Base-by-base conservation (phyloP, 2,329 filamentous ascomycete genomes). In the Ophiostoma triangulosporum region DNA sequence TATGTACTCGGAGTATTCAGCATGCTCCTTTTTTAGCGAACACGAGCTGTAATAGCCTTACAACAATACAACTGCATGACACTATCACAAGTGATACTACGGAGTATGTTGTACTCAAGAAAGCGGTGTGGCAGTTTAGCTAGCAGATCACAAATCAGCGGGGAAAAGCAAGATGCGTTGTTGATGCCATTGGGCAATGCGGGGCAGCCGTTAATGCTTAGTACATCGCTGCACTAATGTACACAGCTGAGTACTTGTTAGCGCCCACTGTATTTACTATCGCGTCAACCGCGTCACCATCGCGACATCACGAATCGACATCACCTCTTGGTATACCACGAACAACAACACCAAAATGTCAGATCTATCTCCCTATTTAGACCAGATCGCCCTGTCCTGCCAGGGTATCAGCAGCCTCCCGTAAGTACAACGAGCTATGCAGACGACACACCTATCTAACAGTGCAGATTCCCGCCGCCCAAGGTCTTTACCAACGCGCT, bases 401-500 rank as follows among this genome's bases (percentile, higher is more conserved):
- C 78, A 83, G 66, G 83, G 84, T 55, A 89, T 90, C 59, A 77
- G 83, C 57, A 81, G 83, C 51, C 76, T 90, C 17, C 83, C 84
- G 86, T 89, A 70, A 57, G 79, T 54, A 17, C 2, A 24, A 11
- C 14, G 15, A 3, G 9, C 15, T 32, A 6, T 8, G 22, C 12
- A 15, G 38, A 11, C 31, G 38, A 33, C 32, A 31, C 8, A 15
- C 24, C 14, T 27, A 20, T 6, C 27, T 22, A 12, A 29, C 12
- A 6, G 8, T 36, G n/a, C 59, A 94, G 88, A 32, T 97, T 97
- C 62, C 88, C 88, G 38, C 80, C 80, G 2, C 88, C 91, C n/a
- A 94, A 88, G 63, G 89, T 93, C 64, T 98, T 97, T 70, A 93
- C 90, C 60, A 96, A 95, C 66, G 89, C 93, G 32, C 77, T 98